phyloP scores from a whole-genome alignment of 164 flowering plant genomes.

The grape (Vitis vinifera) region ASM3070453v1 NC_081817.1:22182501-22183000 shows the following conservation, averaged over 20 bases:
- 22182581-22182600: too few species aligned
- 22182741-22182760: slow-evolving; percentile 97
- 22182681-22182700: slow-evolving; percentile 42
- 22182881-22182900: slow-evolving; percentile 96
- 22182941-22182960: slow-evolving; percentile 98
- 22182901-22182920: slow-evolving; percentile 91
- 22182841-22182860: slow-evolving; percentile 1
- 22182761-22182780: slow-evolving; percentile 78
- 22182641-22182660: too few species aligned
- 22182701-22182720: slow-evolving; percentile 95
- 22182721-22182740: slow-evolving; percentile 99
- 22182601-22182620: too few species aligned
- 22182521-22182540: too few species aligned
- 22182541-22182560: too few species aligned
- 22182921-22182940: slow-evolving; percentile 97
- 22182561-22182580: too few species aligned
- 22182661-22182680: not conserved
- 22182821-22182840: not conserved
- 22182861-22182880: slow-evolving; percentile 64
- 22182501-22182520: too few species aligned
- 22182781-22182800: not conserved
- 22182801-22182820: not conserved
- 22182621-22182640: too few species aligned
- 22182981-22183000: slow-evolving; percentile 76
- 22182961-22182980: slow-evolving; percentile 46